phyloP scores from a whole-genome alignment of 805 yeast genomes.

The Clavispora phyllophila region DNA sequence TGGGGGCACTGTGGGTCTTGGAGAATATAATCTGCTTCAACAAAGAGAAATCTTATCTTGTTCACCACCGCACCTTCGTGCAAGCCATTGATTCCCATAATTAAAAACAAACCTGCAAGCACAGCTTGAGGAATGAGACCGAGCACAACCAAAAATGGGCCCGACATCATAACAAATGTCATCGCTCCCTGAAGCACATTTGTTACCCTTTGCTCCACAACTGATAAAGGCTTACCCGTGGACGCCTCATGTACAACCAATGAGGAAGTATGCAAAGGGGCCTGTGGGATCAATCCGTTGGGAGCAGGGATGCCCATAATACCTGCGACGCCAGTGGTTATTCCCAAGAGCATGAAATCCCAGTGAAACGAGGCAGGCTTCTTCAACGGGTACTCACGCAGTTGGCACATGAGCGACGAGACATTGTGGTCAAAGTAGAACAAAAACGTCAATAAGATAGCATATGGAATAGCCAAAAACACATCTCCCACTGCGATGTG shows the following conservation, averaged over 20 bases:
- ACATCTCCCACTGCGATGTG: constrained; percentile 66
- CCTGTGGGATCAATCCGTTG: constrained; percentile 95
- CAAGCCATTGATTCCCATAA: constrained; percentile 85
- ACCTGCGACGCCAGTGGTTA: constrained; percentile 85
- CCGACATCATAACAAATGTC: constrained; percentile 81
- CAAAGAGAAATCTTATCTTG: constrained; percentile 56
- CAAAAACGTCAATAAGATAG: constrained; percentile 71
- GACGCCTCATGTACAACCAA: constrained; percentile 50
- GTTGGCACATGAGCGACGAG: constrained; percentile 89
- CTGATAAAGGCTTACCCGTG: constrained; percentile 40
- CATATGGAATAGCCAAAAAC: constrained; percentile 91
- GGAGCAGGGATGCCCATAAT: constrained; percentile 92
- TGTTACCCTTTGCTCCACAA: constrained; percentile 86
- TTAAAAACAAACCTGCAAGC: constrained; percentile 84
- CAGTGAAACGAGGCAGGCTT: constrained; percentile 92
- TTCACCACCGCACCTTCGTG: constrained; percentile 60
- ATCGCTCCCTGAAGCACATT: constrained; percentile 81
- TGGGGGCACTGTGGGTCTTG: constrained; percentile 34
- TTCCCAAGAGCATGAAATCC: constrained; percentile 80
- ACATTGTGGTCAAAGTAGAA: constrained; percentile 96
- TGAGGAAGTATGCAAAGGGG: constrained; percentile 86
- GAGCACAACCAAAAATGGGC: constrained; percentile 77
- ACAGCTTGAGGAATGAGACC: constrained; percentile 91
- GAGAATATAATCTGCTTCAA: constrained; percentile 45
- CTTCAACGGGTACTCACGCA: constrained; percentile 67